Evolutionary conservation across 2,329 filamentous ascomycete genomes (phyloP).

Genomic region (Penicillium sclerotigenum): DNA sequence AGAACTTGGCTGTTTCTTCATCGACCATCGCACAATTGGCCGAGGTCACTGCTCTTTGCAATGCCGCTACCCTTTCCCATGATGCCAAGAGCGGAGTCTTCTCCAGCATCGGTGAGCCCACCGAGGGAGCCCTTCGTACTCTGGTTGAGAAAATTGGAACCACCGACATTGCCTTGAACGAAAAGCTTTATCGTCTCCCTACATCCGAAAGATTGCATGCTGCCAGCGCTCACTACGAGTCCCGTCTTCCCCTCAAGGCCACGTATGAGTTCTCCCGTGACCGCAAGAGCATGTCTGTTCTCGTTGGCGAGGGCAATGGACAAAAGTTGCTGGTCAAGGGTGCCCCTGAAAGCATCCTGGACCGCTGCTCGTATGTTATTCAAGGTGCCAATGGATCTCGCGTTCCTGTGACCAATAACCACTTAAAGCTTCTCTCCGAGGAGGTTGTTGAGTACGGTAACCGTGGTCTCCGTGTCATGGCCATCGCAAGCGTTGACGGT

Average conservation of each 20-base stretch:
- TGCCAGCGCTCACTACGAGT: constrained; percentile 81
- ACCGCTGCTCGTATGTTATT: constrained; percentile 80
- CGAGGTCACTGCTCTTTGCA: constrained; percentile 72
- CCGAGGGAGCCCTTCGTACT: constrained; percentile 86
- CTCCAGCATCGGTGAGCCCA: constrained; percentile 86
- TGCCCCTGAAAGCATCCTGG: constrained; percentile 89
- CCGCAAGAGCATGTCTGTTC: constrained; percentile 98
- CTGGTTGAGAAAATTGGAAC: constrained; percentile 94
- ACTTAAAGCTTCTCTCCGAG: constrained; percentile 67
- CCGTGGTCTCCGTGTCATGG: constrained; percentile 89
- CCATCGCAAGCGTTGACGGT: constrained; percentile 79
- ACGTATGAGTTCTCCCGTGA: constrained; percentile 97
- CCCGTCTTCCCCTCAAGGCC: constrained; percentile 68
- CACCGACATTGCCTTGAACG: constrained; percentile 60
- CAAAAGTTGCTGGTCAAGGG: constrained; percentile 93
- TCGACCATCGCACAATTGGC: constrained; percentile 75
- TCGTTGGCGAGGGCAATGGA: constrained; percentile 67
- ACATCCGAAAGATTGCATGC: constrained; percentile 68
- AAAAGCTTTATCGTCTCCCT: constrained; percentile 47
- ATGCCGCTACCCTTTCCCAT: constrained; percentile 79
- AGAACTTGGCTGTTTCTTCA: constrained; percentile 68
- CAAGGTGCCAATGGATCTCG: constrained; percentile 75
- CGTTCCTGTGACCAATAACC: constrained; percentile 66
- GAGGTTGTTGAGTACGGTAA: constrained; percentile 90
- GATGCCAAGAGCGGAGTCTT: constrained; percentile 72